Evolutionary conservation across 1,139 yeast species (phyloP), one percentile per base, ranked within the genome.

Genomic region (Scheffersomyces insectosa): DNA sequence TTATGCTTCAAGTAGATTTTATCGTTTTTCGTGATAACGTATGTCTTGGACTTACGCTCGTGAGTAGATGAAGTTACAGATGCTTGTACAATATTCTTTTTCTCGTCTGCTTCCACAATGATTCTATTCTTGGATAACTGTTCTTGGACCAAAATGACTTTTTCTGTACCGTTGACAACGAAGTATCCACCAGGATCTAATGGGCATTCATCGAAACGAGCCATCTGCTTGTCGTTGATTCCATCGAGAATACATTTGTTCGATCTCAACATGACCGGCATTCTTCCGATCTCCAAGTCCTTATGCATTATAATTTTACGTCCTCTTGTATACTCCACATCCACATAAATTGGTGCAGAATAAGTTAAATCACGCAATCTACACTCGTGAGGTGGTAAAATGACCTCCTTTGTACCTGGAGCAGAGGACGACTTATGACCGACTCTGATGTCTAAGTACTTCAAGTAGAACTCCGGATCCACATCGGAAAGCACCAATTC

Each of bases 171-270:
- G 62, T 93, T 93, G 38, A 93, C 98, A 57, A 93, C 86, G 57
- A 93, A 93, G 60, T 93, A 93, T 55, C 99, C 99, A 66, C 99
- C 99, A 4, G 99, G 99, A 66, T 93, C 99, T 42, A 93, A 72
- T 0, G 99, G 99, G 66, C 99, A 95, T 65, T 93, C 99, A 56
- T 88, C 87, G 55, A 88, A 75, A 35, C 71, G 70, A 1, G 99
- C 97, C 98, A 95, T 93, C 55, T 81, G 85, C 37, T 72, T 65
- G 54, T 91, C 97, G 42, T 82, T 74, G 43, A 87, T 82, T 16
- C 90, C 95, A 53, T 83, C 82, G 49, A 93, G 72, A 38, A 88
- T 82, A 75, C 99, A 93, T 63, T 89, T 88, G 62, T 89, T 88
- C 29, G 96, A 87, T 57, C 98, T 77, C 55, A 93, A 75, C 99